phyloP scores from a whole-genome alignment of 2,329 filamentous ascomycete genomes.

The Peltaster fructicola region DNA sequence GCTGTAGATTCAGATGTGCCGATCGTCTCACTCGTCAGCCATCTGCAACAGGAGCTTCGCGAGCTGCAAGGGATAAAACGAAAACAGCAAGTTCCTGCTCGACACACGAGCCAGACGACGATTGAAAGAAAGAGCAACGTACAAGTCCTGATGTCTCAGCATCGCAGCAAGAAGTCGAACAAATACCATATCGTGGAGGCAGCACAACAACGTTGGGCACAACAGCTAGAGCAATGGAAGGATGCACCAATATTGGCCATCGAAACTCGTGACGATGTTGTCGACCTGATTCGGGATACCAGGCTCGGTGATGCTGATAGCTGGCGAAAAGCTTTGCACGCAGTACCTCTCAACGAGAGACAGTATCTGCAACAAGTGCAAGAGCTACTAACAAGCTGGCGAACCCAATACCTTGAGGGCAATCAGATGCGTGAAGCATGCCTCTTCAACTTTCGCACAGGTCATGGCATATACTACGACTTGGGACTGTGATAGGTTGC shows the following conservation, averaged over 20 bases:
- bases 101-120: conserved; percentile 22
- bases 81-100: too few species aligned
- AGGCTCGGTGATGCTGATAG: conserved; percentile 62
- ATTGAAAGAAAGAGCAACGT: conserved; percentile 44
- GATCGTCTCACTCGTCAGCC: conserved; percentile 53
- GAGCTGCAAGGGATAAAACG: conserved; percentile 47
- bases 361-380: conserved; percentile 73
- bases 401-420: conserved; percentile 31
- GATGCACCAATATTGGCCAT: conserved; percentile 72
- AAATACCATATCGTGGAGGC: conserved; percentile 73
- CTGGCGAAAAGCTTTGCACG: conserved; percentile 69
- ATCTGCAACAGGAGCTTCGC: conserved; percentile 66
- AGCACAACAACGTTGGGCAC: conserved; percentile 37
- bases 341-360: conserved; percentile 56
- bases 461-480: conserved; percentile 73
- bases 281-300: conserved; percentile 59
- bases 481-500: conserved; percentile 33
- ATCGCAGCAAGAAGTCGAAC: conserved; percentile 82
- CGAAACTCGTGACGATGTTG: conserved; percentile 68
- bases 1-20: conserved; percentile 55
- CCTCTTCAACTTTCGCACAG: conserved; percentile 81
- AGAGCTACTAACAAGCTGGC: conserved; percentile 50
- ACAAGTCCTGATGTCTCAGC: conserved; percentile 65
- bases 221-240: conserved; percentile 51
- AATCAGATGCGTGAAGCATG: conserved; percentile 52